Base-by-base conservation (phyloP, 164 flowering plant genomes). In the Buxus sempervirens region DNA sequence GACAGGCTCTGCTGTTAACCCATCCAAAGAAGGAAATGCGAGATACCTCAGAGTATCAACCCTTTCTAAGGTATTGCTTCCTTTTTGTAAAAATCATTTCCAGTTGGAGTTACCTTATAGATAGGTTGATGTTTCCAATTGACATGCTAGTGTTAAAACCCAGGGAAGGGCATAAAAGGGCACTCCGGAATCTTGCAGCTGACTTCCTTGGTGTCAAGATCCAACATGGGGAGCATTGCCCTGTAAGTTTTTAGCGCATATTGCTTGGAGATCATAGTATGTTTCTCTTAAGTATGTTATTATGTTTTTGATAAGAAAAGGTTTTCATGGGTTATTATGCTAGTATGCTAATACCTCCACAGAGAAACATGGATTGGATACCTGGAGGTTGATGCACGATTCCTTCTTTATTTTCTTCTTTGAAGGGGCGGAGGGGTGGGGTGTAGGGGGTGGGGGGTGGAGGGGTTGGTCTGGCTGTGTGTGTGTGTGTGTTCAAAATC, bases 201-300 rank as follows among this genome's bases (percentile, higher is more conserved):
- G 84, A 88, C 75, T 74, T 86, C 75, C 96, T 94, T 65, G 86
- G 84, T 57, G 89, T 85, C 49, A 67, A 86, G 28, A 94, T 94
- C 70, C 98, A 94, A 75, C 77, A 82, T 65, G 96, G 94, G 32
- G 95, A 90, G 77, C 98, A 94, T 73, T 91, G 96, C 75, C 85
- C 98, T 41, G 97, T 91, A 41, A 84, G 90, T 81, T 71, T 28
- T 12, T 65, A 10, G 51, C 5, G 14, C 18, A 45, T 45, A 45
- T 45, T 32, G 38, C 38, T 7, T 7, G 5, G 38, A 7, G 38
- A 7, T 3, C 38, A 32, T 32, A 32, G 5, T 32, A 32, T 32
- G 7, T 32, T 32, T 7, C 38, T 32, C 38, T 32, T 32, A 32
- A 32, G 38, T 32, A 32, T 3, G 7, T 32, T 32, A 7, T 32